Conservation (phyloP, 768 basidiomycete species). For the Rhizopogon roseolus region DNA sequence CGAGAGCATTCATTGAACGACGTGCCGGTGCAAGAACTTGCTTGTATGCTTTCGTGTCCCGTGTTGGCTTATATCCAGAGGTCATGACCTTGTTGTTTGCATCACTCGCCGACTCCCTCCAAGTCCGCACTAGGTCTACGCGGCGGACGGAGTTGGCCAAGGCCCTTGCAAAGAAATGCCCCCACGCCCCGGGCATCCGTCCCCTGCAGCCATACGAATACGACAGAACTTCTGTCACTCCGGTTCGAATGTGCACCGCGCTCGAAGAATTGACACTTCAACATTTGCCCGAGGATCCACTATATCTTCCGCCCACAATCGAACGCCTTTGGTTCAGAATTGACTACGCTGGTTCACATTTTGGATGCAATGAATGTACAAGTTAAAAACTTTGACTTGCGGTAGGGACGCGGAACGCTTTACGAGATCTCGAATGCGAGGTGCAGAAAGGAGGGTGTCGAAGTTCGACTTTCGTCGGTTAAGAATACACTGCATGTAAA, state of each 20-base stretch:
- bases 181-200: conserved; percentile 30
- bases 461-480: conserved; percentile 23
- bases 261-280: conserved; percentile 38
- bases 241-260: conserved; percentile 31
- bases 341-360: too few species aligned
- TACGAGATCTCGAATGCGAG: conserved; percentile 12
- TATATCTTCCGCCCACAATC: conserved; percentile 30
- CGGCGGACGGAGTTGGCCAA: too few species aligned
- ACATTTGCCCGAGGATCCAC: conserved; percentile 26
- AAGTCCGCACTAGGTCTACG: conserved; percentile 22
- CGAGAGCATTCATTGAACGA: neutral
- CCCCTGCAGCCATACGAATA: conserved; percentile 39
- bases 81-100: conserved; percentile 37
- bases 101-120: conserved; percentile 17
- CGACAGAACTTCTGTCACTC: conserved; percentile 24
- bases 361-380: too few species aligned
- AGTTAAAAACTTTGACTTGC: conserved; percentile 33
- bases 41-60: conserved; percentile 29
- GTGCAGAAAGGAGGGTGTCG: conserved; percentile 27
- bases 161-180: too few species aligned
- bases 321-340: conserved; percentile 35
- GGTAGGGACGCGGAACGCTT: conserved; percentile 18
- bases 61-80: neutral
- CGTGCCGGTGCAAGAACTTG: conserved; percentile 7
- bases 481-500: conserved; percentile 32